Conservation (phyloP, 163 green algal genomes). For the Scenedesmus sp. region DNA sequence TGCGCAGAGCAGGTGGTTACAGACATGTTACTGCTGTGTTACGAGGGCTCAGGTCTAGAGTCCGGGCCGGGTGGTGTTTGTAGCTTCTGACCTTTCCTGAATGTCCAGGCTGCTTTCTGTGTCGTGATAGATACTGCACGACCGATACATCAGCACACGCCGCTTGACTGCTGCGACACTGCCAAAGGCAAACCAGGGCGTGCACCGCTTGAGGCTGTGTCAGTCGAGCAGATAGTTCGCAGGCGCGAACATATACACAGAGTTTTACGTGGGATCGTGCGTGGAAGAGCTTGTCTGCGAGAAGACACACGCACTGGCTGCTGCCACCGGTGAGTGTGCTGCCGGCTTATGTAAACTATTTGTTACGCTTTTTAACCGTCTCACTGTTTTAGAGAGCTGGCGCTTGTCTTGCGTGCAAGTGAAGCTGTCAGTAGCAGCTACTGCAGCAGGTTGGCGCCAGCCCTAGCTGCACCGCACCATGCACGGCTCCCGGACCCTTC, state of each 20-base stretch:
- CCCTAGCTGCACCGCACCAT: background rate
- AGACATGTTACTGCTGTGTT: background rate
- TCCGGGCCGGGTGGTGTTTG: too few species aligned
- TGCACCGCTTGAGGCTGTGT: background rate
- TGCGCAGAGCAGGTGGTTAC: background rate
- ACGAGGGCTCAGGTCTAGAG: background rate
- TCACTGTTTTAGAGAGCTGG: background rate
- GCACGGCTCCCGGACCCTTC: background rate
- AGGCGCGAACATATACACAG: background rate
- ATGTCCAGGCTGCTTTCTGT: background rate
- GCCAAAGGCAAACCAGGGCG: background rate
- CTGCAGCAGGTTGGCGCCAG: slow-evolving; percentile 2
- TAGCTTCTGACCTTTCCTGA: background rate
- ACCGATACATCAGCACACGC: background rate
- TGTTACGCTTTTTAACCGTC: too few species aligned
- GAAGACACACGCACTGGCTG: background rate
- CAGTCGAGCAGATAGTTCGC: background rate
- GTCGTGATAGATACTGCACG: background rate
- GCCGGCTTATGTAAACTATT: too few species aligned
- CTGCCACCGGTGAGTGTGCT: background rate
- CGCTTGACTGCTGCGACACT: background rate
- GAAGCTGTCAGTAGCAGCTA: background rate
- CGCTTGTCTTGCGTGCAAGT: background rate
- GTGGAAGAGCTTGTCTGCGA: background rate
- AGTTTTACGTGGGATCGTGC: background rate